Percentiles rank a stretch among this genome's conserved stretches.
Conservation (phyloP, 2,329 filamentous ascomycete species). For the Aspergillus cejpii region DNA sequence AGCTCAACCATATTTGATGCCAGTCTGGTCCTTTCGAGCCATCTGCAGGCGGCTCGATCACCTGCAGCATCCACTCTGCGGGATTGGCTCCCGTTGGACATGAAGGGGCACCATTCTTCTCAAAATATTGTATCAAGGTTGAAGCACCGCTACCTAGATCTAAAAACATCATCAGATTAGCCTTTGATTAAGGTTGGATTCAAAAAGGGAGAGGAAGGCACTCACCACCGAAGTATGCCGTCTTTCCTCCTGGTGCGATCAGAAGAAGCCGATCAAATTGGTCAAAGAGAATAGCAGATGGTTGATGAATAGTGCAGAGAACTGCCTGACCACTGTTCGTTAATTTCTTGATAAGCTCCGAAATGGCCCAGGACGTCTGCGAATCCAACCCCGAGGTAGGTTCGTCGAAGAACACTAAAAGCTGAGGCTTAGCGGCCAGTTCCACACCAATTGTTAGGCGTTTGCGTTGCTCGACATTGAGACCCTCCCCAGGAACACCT, state of each 20-base stretch:
- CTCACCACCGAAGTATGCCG: constrained; percentile 61
- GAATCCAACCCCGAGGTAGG: constrained; percentile 82
- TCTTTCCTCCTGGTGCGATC: constrained; percentile 54
- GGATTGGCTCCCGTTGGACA: constrained; percentile 30
- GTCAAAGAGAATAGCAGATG: constrained; percentile 79
- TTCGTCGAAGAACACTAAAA: constrained; percentile 81
- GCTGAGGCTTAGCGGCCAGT: constrained; percentile 73
- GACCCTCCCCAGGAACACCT: constrained; percentile 69
- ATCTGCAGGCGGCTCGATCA: constrained; percentile 41
- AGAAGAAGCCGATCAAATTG: constrained; percentile 59
- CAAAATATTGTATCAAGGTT: constrained; percentile 54
- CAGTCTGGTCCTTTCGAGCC: constrained; percentile 54
- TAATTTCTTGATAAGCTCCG: constrained; percentile 71
- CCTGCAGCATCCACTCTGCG: constrained; percentile 60
- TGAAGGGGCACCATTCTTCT: constrained; percentile 46
- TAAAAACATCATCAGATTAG: no score
- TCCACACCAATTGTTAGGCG: constrained; percentile 84
- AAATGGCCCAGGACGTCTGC: constrained; percentile 80
- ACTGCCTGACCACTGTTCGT: constrained; percentile 76
- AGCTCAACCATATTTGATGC: constrained; percentile 53
- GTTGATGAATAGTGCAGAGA: constrained; percentile 85
- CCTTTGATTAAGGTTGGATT: no score
- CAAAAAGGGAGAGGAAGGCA: no score
- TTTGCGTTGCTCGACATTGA: constrained; percentile 53
- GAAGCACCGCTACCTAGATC: no score